Conservation (phyloP, 1,139 yeast genomes). For the Kurtzmaniella quercitrusa region DNA sequence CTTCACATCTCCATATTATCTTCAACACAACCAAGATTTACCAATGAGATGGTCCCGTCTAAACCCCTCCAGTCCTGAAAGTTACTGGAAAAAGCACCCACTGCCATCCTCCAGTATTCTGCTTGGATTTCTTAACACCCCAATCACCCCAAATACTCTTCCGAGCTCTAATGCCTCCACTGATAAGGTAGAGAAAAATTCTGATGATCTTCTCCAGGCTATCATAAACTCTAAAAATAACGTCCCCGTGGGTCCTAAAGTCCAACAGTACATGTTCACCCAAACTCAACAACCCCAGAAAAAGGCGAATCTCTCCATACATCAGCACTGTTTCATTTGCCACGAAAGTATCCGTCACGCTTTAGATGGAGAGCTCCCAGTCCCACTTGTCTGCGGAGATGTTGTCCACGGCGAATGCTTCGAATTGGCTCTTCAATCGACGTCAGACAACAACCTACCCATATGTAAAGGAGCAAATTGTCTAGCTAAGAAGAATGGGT, state of each 20-base stretch:
- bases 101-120: not conserved
- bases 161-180: not conserved
- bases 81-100: slow-evolving; percentile 1
- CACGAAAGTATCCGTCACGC: not conserved
- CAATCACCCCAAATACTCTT: not conserved
- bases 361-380: slow-evolving; percentile 2
- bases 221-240: not conserved
- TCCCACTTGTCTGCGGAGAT: slow-evolving; percentile 6
- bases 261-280: slow-evolving; percentile 5
- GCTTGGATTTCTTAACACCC: not conserved
- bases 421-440: not conserved
- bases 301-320: not conserved
- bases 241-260: slow-evolving; percentile 6
- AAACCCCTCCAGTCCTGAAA: not conserved
- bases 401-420: slow-evolving; percentile 6
- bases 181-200: not conserved
- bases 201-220: not conserved
- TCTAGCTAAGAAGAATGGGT: not conserved
- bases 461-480: slow-evolving; percentile 12
- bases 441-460: slow-evolving; percentile 8
- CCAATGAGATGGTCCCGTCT: slow-evolving; percentile 1
- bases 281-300: slow-evolving; percentile 4
- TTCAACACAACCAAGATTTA: not conserved
- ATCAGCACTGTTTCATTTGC: slow-evolving; percentile 5
- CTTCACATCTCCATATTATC: not conserved